phyloP scores from a whole-genome alignment of 1,284 basidiomycete genomes.

The Cryptococcus sp. region DNA sequence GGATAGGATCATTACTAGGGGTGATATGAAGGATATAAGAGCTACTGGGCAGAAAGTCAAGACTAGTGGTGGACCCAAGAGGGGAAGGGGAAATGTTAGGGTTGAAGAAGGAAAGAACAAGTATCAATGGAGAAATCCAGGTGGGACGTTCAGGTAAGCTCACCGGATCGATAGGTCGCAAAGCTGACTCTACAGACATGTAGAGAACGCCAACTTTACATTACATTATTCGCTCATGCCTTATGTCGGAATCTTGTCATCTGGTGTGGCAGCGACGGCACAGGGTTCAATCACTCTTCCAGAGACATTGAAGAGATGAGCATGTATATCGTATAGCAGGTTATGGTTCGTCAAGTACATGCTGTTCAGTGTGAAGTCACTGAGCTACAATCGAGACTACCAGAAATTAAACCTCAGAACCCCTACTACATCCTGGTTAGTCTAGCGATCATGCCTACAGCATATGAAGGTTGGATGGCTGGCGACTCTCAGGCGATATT shows the following conservation, averaged over 20 bases:
- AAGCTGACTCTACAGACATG: conserved; percentile 25
- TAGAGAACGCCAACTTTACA: conserved; percentile 39
- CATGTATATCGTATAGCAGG: too few relatives aligned
- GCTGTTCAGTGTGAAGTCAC: too few relatives aligned
- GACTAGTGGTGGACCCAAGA: conserved; percentile 16
- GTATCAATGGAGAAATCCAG: conserved; percentile 43
- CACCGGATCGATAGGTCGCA: background rate
- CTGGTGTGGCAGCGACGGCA: conserved; percentile 44
- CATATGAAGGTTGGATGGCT: too few relatives aligned
- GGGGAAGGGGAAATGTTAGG: conserved; percentile 33
- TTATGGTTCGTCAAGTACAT: too few relatives aligned
- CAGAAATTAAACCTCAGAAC: too few relatives aligned
- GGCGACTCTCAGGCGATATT: too few relatives aligned
- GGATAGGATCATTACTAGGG: conserved; percentile 46
- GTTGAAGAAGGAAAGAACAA: conserved; percentile 42
- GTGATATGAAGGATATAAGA: conserved; percentile 34
- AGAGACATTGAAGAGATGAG: conserved; percentile 20
- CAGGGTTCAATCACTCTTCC: conserved; percentile 30
- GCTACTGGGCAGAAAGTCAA: conserved; percentile 31
- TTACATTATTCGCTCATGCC: conserved; percentile 49
- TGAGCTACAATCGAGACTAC: too few relatives aligned
- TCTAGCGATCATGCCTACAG: too few relatives aligned
- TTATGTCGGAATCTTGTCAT: conserved; percentile 46
- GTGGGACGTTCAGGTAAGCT: conserved; percentile 45
- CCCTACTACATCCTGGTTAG: too few relatives aligned